Conservation (phyloP, 768 basidiomycete species). For the Macrolepiota dolichaula region DNA sequence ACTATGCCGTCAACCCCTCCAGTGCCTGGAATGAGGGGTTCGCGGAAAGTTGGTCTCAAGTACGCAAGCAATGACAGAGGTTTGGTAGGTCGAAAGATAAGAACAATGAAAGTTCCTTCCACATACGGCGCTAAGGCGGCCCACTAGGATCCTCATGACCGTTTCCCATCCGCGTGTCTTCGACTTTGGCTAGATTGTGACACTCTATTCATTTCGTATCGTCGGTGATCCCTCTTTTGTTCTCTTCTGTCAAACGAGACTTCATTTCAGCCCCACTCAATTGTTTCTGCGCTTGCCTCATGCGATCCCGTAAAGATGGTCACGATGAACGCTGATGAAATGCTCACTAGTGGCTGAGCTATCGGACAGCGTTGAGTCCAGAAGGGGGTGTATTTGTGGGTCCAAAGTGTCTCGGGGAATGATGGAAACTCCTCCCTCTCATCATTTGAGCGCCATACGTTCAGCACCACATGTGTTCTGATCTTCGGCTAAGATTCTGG, state of each 20-base stretch:
- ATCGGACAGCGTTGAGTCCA: not conserved
- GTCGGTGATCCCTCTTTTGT: too few relatives aligned
- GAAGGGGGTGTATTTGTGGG: not conserved
- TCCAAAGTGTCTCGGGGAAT: not conserved
- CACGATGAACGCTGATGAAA: not conserved
- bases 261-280: not conserved
- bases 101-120: not conserved
- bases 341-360: not conserved
- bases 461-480: not conserved
- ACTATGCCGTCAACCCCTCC: not conserved
- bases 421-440: not conserved
- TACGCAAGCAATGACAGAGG: not conserved
- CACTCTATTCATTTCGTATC: too few relatives aligned
- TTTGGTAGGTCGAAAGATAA: not conserved
- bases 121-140: not conserved
- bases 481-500: not conserved
- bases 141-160: not conserved
- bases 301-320: not conserved
- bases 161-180: too few relatives aligned
- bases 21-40: not conserved
- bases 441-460: not conserved
- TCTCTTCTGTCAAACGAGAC: not conserved
- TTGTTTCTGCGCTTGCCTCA: not conserved
- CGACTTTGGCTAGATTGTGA: too few relatives aligned
- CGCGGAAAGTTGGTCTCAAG: not conserved